A percentile compares a stretch with the other conserved stretches of the same genome.
Conservation (phyloP, 1,284 basidiomycete genomes). For the Thecaphora thlaspeos region DNA sequence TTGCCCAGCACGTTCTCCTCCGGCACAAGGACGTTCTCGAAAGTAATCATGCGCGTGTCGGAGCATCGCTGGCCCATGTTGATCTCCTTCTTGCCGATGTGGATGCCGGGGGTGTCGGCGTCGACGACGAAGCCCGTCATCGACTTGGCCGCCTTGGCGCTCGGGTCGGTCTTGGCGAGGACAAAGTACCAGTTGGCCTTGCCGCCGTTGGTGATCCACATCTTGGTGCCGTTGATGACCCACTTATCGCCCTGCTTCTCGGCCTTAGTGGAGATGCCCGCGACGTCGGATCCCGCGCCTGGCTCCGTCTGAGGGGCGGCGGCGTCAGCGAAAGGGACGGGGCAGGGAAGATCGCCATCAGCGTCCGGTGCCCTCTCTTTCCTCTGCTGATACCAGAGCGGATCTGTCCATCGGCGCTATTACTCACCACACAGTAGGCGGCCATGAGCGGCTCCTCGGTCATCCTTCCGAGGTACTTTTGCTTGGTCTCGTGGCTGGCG, state of each 20-base stretch:
- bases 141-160: conserved; percentile 60
- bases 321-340: not conserved
- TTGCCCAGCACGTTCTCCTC: conserved; percentile 62
- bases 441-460: conserved; percentile 64
- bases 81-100: conserved; percentile 62
- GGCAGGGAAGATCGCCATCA: too few relatives aligned
- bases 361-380: too few relatives aligned
- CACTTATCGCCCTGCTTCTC: conserved; percentile 63
- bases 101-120: conserved; percentile 61
- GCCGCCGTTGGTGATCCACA: conserved; percentile 62
- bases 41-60: conserved; percentile 64
- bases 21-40: conserved; percentile 62
- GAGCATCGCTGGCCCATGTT: conserved; percentile 66
- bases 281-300: conserved; percentile 64
- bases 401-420: too few relatives aligned
- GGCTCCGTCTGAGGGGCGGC: conserved; percentile 59
- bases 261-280: conserved; percentile 58
- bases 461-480: conserved; percentile 65
- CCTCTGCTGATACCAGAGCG: too few relatives aligned
- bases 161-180: conserved; percentile 63
- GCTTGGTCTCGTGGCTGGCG: conserved; percentile 62
- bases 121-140: conserved; percentile 66
- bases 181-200: conserved; percentile 65
- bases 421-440: conserved; percentile 61
- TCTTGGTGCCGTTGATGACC: conserved; percentile 62